Base-by-base conservation (phyloP, 345 rosid genomes). In the Salix exigua region DNA sequence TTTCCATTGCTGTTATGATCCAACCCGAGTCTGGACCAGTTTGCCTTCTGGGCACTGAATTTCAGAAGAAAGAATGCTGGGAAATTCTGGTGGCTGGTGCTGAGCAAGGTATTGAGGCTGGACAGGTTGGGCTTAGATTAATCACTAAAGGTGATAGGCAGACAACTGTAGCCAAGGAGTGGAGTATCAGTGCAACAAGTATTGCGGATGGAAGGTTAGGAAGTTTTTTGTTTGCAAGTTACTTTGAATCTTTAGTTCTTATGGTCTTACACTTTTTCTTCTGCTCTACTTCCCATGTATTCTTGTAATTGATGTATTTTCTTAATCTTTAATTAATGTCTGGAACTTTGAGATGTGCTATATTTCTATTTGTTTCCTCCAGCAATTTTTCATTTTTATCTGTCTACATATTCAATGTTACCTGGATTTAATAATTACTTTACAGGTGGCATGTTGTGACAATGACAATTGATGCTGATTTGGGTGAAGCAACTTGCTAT, bases 51-150 rank as follows among this genome's bases (percentile, higher is more conserved):
- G 98, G 98, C 86, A 92, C 99, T 31, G 99, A 96, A 80, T 96
- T 83, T 88, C 93, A 92, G 87, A 96, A 91, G 88, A 91, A 86
- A 79, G 89, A 82, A 60, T 96, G 99, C 88, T 96, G 93, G 99
- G 99, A 96, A 89, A 89, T 96, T 87, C 86, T 96, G 70, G 98
- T 96, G 79, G 98, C 98, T 82, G 99, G 99, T 79, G 89, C 98
- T 38, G 99, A 96, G 83, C 99, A 96, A 92, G 99, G 99, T 80
- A 88, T 96, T 73, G 99, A 96, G 83, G 99, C 99, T 80, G 99
- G 99, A 77, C 99, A 94, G 83, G 98, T 96, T 77, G 98, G 98
- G 78, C 92, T 96, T 78, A 87, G 97, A 73, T 86, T 91, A 87
- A 92, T 96, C 60, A 89, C 97, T 71, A 96, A 94, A 84, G 97